phyloP scores from a whole-genome alignment of 73 alveolate genomes.

The Blepharisma stoltei region DNA sequence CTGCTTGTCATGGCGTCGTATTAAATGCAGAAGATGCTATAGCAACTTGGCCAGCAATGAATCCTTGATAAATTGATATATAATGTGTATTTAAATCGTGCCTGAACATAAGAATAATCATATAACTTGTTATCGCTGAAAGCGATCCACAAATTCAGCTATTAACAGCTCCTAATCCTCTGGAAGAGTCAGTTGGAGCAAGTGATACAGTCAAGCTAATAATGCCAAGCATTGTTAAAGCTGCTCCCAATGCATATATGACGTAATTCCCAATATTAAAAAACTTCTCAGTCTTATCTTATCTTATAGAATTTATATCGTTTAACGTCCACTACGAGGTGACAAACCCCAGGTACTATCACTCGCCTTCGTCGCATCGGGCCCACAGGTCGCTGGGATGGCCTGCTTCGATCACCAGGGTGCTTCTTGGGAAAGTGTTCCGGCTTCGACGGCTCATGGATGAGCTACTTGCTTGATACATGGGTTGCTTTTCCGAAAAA shows the following conservation, averaged over 20 bases:
- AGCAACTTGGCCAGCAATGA: background rate
- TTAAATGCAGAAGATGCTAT: conserved; percentile 15
- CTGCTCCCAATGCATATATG: background rate
- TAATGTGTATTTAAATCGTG: background rate
- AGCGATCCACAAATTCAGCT: background rate
- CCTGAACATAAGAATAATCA: background rate
- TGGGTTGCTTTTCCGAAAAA: too few species aligned
- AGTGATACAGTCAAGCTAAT: background rate
- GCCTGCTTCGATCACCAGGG: too few species aligned
- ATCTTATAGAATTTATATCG: background rate
- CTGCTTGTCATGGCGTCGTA: conserved; percentile 26
- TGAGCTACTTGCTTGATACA: too few species aligned
- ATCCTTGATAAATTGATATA: conserved; percentile 8
- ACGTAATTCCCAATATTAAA: background rate
- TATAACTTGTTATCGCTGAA: background rate
- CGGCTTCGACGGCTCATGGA: too few species aligned
- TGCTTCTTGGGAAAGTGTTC: too few species aligned
- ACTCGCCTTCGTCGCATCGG: too few species aligned
- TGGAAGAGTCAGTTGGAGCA: background rate
- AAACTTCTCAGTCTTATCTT: background rate
- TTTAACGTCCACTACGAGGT: too few species aligned
- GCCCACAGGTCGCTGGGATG: too few species aligned
- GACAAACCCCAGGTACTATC: too few species aligned
- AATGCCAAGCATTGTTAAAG: background rate
- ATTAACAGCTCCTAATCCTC: background rate